Evolutionary conservation across 768 basidiomycete genomes (phyloP).

Genomic region (Cystofilobasidium capitatum): DNA sequence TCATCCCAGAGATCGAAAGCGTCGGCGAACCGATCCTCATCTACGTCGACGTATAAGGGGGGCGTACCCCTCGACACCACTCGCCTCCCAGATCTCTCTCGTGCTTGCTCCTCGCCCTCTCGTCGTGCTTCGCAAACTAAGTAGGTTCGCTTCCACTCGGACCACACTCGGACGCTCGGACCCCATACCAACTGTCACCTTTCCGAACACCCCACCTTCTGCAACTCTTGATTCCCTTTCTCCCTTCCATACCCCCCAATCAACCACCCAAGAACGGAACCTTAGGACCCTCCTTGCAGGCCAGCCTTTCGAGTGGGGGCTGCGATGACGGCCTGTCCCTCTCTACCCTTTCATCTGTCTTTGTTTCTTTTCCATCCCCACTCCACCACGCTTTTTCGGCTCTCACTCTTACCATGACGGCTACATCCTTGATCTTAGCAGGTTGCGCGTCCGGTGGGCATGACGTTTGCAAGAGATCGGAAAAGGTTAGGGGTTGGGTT

Average conservation of each 20-base stretch:
- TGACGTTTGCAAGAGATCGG: no score
- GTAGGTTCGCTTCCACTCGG: no score
- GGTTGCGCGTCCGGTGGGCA: no score
- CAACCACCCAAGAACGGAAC: no score
- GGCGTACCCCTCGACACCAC: no score
- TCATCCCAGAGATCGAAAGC: constrained; percentile 70
- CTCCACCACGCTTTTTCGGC: neutral
- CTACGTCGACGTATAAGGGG: constrained; percentile 55
- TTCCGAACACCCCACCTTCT: neutral
- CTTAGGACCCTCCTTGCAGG: neutral
- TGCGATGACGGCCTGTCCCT: neutral
- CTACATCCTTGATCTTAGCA: no score
- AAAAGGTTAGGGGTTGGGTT: no score
- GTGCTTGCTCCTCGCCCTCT: neutral
- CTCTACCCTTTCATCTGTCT: neutral
- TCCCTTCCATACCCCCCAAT: neutral
- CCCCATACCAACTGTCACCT: no score
- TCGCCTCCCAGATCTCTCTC: neutral
- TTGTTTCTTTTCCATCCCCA: neutral
- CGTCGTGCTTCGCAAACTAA: neutral
- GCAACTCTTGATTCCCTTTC: neutral
- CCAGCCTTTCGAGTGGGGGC: constrained; percentile 6
- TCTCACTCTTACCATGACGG: neutral
- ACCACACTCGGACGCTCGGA: no score
- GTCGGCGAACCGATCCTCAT: constrained; percentile 86